Conservation (phyloP, 805 yeast genomes). For the Saccharomycopsis sp. region DNA sequence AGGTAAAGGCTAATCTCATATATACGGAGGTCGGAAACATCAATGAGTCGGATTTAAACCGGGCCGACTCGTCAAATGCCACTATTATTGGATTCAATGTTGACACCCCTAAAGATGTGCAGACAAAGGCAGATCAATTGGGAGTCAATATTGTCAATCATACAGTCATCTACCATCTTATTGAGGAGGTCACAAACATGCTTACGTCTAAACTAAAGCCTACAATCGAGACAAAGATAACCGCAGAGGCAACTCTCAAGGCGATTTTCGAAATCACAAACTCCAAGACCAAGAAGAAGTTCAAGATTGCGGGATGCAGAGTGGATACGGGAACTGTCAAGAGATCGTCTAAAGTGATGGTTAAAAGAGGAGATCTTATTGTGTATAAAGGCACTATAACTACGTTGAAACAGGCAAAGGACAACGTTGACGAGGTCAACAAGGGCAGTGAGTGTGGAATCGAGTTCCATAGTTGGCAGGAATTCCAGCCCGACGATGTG, state of each 20-base stretch:
- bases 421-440: constrained; percentile 66
- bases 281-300: constrained; percentile 40
- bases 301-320: constrained; percentile 82
- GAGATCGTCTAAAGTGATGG: constrained; percentile 51
- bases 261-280: constrained; percentile 65
- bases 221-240: constrained; percentile 53
- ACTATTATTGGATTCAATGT: constrained; percentile 74
- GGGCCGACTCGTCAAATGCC: constrained; percentile 68
- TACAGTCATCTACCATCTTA: constrained; percentile 79
- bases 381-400: constrained; percentile 54
- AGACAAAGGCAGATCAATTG: constrained; percentile 47
- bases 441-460: constrained; percentile 93
- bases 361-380: constrained; percentile 44
- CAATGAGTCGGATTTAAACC: constrained; percentile 56
- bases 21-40: constrained; percentile 75
- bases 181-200: constrained; percentile 71
- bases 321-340: constrained; percentile 63
- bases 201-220: constrained; percentile 59
- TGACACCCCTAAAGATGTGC: constrained; percentile 57
- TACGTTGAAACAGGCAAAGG: constrained; percentile 75
- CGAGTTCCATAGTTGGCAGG: constrained; percentile 59
- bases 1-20: constrained; percentile 64
- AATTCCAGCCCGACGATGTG: constrained; percentile 67
- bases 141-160: constrained; percentile 56
- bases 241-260: constrained; percentile 63